Percentiles rank a stretch among this genome's conserved stretches.
phyloP scores from a whole-genome alignment of 495 filamentous ascomycete genomes.

The Aspergillus bertholletiae region DNA sequence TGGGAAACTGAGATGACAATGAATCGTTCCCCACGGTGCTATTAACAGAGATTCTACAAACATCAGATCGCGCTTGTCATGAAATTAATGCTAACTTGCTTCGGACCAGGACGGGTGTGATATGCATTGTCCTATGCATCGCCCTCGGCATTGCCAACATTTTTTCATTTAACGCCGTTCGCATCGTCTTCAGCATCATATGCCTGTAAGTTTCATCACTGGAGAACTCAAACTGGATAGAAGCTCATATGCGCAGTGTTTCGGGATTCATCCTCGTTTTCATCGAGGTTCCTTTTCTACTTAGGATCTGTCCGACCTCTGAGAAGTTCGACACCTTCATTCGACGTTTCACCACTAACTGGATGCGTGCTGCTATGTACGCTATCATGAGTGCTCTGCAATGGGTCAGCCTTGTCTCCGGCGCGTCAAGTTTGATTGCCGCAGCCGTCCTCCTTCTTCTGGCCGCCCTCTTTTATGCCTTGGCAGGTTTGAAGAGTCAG shows the following conservation, averaged over 20 bases:
- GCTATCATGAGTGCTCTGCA: conserved; percentile 73
- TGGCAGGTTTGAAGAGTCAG: conserved; percentile 86
- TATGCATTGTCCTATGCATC: conserved; percentile 93
- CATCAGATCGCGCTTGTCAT: not conserved
- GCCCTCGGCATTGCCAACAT: conserved; percentile 93
- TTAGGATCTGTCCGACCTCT: conserved; percentile 97
- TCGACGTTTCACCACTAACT: conserved; percentile 89
- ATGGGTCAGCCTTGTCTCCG: conserved; percentile 65
- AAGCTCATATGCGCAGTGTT: conserved; percentile 47
- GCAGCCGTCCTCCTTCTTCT: conserved; percentile 78
- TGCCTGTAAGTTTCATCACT: conserved; percentile 65
- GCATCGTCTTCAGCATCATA: conserved; percentile 78
- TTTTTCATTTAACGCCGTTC: conserved; percentile 58
- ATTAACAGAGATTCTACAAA: conserved; percentile 8
- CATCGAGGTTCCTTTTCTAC: conserved; percentile 91
- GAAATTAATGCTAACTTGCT: conserved; percentile 4
- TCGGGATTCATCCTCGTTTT: conserved; percentile 88
- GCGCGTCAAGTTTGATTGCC: conserved; percentile 72
- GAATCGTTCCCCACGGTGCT: not conserved
- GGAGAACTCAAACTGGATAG: not conserved
- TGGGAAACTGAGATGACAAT: not conserved
- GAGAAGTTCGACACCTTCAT: conserved; percentile 84
- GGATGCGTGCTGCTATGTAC: conserved; percentile 95
- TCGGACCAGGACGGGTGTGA: conserved; percentile 78
- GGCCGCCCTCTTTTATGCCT: conserved; percentile 74